Evolutionary conservation across 192 early-diverging fungal species (phyloP).

Genomic region (Chytriomyces sp.): DNA sequence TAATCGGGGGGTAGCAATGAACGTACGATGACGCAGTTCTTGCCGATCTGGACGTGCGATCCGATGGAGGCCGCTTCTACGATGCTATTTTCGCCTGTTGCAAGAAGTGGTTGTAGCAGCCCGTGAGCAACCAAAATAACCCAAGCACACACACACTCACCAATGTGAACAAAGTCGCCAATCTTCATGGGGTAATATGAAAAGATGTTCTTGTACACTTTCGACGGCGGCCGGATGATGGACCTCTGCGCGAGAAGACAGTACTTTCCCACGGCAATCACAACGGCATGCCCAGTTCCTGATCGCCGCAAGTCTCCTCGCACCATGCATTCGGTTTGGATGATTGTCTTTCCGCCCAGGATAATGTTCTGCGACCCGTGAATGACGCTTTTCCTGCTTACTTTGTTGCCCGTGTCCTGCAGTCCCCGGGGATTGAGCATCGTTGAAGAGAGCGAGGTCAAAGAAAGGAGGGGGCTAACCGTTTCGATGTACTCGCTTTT

Average conservation of each 20-base stretch:
- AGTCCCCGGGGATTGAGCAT: neutral
- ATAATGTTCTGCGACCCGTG: conserved; percentile 94
- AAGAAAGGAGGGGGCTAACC: conserved; percentile 45
- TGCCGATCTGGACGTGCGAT: conserved; percentile 86
- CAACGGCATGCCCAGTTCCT: conserved; percentile 85
- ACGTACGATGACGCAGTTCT: conserved; percentile 92
- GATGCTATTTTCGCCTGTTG: conserved; percentile 82
- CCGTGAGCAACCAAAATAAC: neutral
- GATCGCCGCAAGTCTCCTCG: conserved; percentile 91
- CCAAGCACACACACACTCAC: neutral
- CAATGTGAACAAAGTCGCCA: conserved; percentile 84
- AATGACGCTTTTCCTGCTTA: conserved; percentile 90
- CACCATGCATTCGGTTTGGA: conserved; percentile 88
- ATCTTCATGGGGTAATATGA: conserved; percentile 98
- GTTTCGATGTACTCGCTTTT: conserved; percentile 94
- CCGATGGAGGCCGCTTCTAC: conserved; percentile 94
- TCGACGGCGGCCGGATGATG: conserved; percentile 92
- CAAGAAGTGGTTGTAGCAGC: conserved; percentile 75
- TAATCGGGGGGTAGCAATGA: neutral
- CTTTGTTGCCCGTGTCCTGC: conserved; percentile 97
- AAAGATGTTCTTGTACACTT: conserved; percentile 90
- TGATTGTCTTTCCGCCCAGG: conserved; percentile 94
- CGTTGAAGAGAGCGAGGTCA: neutral
- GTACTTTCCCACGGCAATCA: conserved; percentile 89
- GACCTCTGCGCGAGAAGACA: conserved; percentile 78